These are phyloP conservation scores for Narthecium ossifragum DNA, from an alignment of 106 monocot genomes.

Conservation along the genomic window DNA sequence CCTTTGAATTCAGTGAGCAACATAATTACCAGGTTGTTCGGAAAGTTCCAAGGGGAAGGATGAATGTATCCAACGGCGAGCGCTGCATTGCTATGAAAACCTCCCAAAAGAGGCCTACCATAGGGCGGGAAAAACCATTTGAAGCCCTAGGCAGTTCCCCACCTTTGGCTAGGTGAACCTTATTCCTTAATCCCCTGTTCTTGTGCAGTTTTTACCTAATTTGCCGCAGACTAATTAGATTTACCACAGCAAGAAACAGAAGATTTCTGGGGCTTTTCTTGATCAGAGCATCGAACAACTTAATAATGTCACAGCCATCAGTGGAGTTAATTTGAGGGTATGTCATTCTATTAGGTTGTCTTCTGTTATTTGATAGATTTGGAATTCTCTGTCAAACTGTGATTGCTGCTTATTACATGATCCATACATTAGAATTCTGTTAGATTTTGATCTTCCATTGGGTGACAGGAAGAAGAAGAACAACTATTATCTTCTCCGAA, in stretches of 20 bases:
- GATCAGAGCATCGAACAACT: conserved; percentile 93
- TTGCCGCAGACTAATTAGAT: too few species aligned
- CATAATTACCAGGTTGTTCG: too few species aligned
- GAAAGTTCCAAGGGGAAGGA: too few species aligned
- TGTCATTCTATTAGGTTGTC: neutral
- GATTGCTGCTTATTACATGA: too few species aligned
- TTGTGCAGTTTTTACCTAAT: too few species aligned
- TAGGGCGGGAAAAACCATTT: conserved; percentile 44
- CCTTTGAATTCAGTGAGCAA: too few species aligned
- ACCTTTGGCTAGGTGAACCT: conserved; percentile 33
- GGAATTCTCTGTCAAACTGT: neutral
- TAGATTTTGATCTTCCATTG: conserved; percentile 6
- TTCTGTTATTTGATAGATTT: neutral
- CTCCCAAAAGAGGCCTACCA: conserved; percentile 23
- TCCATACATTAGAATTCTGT: too few species aligned
- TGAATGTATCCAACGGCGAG: too few species aligned
- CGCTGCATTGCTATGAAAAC: conserved; percentile 18
- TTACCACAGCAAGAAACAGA: conserved; percentile 75
- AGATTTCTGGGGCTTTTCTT: conserved; percentile 55
- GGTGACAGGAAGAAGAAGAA: conserved; percentile 86
- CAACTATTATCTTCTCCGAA: conserved; percentile 68
- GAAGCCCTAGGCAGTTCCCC: conserved; percentile 38
- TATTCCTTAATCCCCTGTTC: too few species aligned
- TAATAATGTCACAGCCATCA: conserved; percentile 95
- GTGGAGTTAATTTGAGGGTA: conserved; percentile 94